Evolutionary conservation across 148 eudicot species (phyloP).

Genomic region (Amaranthus hypochondriacus): DNA sequence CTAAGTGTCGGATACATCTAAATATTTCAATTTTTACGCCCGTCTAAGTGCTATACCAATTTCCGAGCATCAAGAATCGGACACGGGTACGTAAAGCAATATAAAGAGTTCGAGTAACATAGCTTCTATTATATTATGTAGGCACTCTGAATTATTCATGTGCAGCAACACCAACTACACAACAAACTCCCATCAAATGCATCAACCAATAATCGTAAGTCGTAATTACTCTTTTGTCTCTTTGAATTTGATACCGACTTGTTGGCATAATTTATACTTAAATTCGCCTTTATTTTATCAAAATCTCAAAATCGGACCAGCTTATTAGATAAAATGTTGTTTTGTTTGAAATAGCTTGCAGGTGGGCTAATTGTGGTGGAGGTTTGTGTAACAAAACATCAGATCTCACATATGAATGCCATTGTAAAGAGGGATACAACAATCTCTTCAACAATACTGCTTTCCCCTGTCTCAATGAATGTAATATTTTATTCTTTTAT

Average conservation of each 20-base stretch:
- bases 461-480: conserved; percentile 57
- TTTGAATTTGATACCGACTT: background rate
- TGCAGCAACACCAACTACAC: conserved; percentile 29
- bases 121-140: background rate
- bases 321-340: background rate
- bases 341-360: conserved; percentile 42
- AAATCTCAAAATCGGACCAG: background rate
- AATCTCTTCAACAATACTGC: conserved; percentile 41
- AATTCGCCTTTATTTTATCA: background rate
- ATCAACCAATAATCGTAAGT: conserved; percentile 55
- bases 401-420: conserved; percentile 32
- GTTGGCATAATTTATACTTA: too few species aligned
- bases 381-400: conserved; percentile 70
- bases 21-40: too few species aligned
- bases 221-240: conserved; percentile 29
- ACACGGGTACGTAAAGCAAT: background rate
- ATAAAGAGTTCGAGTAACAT: background rate
- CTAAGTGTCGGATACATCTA: too few species aligned
- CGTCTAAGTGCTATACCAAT: too few species aligned
- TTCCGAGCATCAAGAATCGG: background rate
- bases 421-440: conserved; percentile 44
- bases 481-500: conserved; percentile 28
- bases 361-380: conserved; percentile 66
- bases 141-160: conserved; percentile 33
- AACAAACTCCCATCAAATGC: conserved; percentile 21